These are phyloP conservation scores for Mortierella sp. DNA, from an alignment of 371 early-diverging fungal species.

Conservation along the genomic window DNA sequence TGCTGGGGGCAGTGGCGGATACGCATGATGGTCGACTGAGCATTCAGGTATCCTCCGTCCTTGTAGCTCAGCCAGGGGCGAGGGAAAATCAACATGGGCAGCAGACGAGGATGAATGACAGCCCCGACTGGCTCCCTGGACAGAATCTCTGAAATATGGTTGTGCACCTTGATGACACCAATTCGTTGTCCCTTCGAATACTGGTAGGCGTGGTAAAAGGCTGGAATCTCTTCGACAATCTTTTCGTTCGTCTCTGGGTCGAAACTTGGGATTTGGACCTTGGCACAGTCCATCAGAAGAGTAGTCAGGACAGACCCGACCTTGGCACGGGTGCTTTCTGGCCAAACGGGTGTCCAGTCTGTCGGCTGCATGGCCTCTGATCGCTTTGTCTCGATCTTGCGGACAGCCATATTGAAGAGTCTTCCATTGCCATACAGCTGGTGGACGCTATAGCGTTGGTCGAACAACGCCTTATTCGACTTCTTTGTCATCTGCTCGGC, in stretches of 20 bases:
- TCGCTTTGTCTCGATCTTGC: conserved; percentile 73
- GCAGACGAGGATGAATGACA: conserved; percentile 77
- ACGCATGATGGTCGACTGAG: conserved; percentile 78
- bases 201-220: conserved; percentile 84
- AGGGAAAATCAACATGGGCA: conserved; percentile 97
- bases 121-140: conserved; percentile 71
- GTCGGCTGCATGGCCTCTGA: conserved; percentile 57
- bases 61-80: conserved; percentile 93
- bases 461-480: conserved; percentile 65
- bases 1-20: conserved; percentile 82
- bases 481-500: conserved; percentile 79
- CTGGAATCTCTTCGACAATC: conserved; percentile 76
- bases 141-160: conserved; percentile 77
- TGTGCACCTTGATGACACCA: conserved; percentile 83
- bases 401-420: conserved; percentile 83
- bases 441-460: conserved; percentile 61
- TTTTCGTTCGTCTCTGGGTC: conserved; percentile 69
- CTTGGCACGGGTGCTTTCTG: conserved; percentile 70
- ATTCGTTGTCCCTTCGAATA: conserved; percentile 71
- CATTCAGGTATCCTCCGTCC: conserved; percentile 91
- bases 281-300: conserved; percentile 80
- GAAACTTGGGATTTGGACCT: conserved; percentile 69
- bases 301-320: conserved; percentile 76
- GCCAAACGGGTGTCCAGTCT: conserved; percentile 78
- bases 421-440: conserved; percentile 74